Evolutionary conservation across 371 early-diverging fungal genomes (phyloP).

Genomic region (Saksenaea oblongispora): DNA sequence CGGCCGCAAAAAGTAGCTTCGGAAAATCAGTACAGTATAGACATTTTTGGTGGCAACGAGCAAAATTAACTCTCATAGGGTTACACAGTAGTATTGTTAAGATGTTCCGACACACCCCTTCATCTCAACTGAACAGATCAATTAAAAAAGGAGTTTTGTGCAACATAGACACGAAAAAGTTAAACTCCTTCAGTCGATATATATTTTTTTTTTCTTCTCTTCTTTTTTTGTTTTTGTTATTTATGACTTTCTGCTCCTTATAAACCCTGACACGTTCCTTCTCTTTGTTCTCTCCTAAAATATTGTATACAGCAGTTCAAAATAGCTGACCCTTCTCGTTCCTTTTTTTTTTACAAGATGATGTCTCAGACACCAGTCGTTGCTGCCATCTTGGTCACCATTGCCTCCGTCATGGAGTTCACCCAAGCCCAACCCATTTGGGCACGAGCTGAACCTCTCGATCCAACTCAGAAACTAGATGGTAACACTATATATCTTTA

Average conservation of each 20-base stretch:
- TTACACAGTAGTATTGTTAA: too few relatives aligned
- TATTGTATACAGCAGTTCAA: background rate
- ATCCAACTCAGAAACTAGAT: background rate
- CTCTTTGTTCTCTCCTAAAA: slow-evolving; percentile 2
- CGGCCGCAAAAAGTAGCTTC: too few relatives aligned
- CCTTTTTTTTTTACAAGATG: background rate
- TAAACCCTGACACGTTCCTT: slow-evolving; percentile 5
- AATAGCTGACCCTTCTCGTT: slow-evolving; percentile 1
- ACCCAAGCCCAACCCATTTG: background rate
- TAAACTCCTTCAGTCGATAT: slow-evolving; percentile 1
- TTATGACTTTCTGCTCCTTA: slow-evolving; percentile 3
- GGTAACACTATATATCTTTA: background rate
- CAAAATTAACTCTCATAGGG: too few relatives aligned
- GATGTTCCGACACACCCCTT: too few relatives aligned
- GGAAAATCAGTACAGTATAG: too few relatives aligned
- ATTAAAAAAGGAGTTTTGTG: background rate
- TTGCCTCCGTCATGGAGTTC: background rate
- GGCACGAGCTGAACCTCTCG: background rate
- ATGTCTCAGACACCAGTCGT: background rate
- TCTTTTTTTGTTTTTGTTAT: background rate
- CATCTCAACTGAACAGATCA: too few relatives aligned
- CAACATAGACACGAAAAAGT: background rate
- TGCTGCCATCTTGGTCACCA: background rate
- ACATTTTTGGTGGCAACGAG: too few relatives aligned
- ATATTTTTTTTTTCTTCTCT: background rate